A percentile compares a stretch with the other conserved stretches of the same genome.
These are phyloP conservation scores for Neurospora pannonica DNA, from an alignment of 495 filamentous ascomycete genomes.

Conservation along the genomic window DNA sequence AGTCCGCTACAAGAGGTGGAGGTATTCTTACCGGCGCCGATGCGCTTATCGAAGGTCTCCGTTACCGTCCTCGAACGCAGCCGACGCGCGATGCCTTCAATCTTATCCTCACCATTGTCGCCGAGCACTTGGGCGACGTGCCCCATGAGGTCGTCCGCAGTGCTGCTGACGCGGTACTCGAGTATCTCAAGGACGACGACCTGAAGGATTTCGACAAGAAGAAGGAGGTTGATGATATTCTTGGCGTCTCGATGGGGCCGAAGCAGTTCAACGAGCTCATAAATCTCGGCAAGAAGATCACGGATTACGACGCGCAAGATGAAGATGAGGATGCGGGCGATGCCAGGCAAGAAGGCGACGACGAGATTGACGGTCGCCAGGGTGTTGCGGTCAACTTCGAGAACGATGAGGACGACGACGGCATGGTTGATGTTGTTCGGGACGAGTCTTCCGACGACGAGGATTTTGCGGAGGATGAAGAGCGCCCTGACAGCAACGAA, in stretches of 20 bases:
- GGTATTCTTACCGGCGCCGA: slow-evolving; percentile 81
- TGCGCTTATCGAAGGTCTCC: slow-evolving; percentile 70
- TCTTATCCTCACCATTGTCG: slow-evolving; percentile 84
- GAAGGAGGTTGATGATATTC: slow-evolving; percentile 88
- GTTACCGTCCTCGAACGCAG: slow-evolving; percentile 81
- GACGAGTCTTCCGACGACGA: slow-evolving; percentile 84
- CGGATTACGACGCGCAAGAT: slow-evolving; percentile 94
- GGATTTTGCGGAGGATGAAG: slow-evolving; percentile 55
- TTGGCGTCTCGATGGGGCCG: slow-evolving; percentile 69
- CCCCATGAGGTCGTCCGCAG: slow-evolving; percentile 85
- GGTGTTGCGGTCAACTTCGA: slow-evolving; percentile 96
- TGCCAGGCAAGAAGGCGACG: slow-evolving; percentile 59
- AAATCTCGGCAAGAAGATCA: slow-evolving; percentile 97
- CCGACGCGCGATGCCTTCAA: slow-evolving; percentile 94
- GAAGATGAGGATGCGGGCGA: slow-evolving; percentile 85
- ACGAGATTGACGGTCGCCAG: slow-evolving; percentile 83
- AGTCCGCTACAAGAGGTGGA: slow-evolving; percentile 59
- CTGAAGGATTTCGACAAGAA: slow-evolving; percentile 98
- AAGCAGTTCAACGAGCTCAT: slow-evolving; percentile 97
- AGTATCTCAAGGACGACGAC: slow-evolving; percentile 87
- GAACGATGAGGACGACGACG: slow-evolving; percentile 85
- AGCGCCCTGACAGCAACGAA: slow-evolving; percentile 46
- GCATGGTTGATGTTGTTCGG: slow-evolving; percentile 66
- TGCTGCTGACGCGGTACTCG: slow-evolving; percentile 87
- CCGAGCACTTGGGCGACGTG: slow-evolving; percentile 83